These are phyloP conservation scores for Dunaliella salina DNA, from an alignment of 163 green algal genomes.

Conservation along the genomic window DNA sequence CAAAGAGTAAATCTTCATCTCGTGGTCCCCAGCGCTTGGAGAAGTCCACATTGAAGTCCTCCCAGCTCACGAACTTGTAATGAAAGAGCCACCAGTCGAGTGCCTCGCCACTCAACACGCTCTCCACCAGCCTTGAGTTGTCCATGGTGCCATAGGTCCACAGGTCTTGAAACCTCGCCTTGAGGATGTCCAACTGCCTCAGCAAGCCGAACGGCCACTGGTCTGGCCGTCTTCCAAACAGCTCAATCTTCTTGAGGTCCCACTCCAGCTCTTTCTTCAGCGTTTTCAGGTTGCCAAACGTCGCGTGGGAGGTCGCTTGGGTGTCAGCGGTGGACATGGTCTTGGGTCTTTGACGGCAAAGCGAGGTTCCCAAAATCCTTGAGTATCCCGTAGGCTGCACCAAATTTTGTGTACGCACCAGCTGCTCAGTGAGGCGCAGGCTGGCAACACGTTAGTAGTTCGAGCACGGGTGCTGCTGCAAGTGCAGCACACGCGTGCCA, in stretches of 20 bases:
- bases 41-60: neutral
- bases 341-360: neutral
- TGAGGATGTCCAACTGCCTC: neutral
- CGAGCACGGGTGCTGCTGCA: too few relatives aligned
- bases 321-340: neutral
- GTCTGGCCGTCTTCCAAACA: neutral
- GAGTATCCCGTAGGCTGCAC: neutral
- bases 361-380: neutral
- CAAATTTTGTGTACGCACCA: too few relatives aligned
- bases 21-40: neutral
- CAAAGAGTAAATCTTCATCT: neutral
- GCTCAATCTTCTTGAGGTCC: neutral
- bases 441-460: too few relatives aligned
- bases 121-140: neutral
- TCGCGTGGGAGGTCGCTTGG: neutral
- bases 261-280: neutral
- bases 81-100: neutral
- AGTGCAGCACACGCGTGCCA: too few relatives aligned
- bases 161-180: neutral
- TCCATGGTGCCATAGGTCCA: neutral
- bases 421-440: too few relatives aligned
- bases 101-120: neutral
- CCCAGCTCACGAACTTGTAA: neutral
- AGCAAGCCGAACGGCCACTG: neutral
- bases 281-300: neutral